Conservation (phyloP, 805 yeast genomes). For the Zygotorulaspora florentina region DNA sequence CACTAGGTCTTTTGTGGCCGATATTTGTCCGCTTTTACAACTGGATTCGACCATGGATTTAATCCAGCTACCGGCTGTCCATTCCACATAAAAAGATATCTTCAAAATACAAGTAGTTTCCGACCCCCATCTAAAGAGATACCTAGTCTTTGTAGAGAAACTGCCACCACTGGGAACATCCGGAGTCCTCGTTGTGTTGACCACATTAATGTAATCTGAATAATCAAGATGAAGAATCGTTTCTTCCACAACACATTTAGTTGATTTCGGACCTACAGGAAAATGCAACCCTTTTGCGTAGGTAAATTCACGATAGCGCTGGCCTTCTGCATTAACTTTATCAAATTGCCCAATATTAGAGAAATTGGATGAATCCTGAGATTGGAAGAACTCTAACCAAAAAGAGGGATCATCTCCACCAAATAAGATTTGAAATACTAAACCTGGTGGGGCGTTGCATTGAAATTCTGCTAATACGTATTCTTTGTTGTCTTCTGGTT, state of each 20-base stretch:
- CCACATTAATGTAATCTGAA: conserved; percentile 51
- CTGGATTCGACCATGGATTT: conserved; percentile 85
- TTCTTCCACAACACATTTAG: conserved; percentile 67
- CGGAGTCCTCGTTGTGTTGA: conserved; percentile 71
- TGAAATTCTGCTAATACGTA: conserved; percentile 48
- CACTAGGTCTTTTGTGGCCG: conserved; percentile 50
- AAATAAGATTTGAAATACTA: conserved; percentile 63
- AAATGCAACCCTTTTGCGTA: conserved; percentile 74
- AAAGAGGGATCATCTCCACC: conserved; percentile 51
- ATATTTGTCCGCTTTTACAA: conserved; percentile 72
- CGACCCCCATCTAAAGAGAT: conserved; percentile 69
- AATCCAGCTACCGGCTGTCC: conserved; percentile 93
- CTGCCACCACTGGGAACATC: conserved; percentile 91
- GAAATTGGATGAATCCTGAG: conserved; percentile 38
- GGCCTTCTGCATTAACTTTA: conserved; percentile 38
- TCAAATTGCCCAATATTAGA: conserved; percentile 34
- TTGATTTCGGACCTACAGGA: conserved; percentile 90
- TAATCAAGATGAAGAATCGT: conserved; percentile 48
- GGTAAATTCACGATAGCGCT: conserved; percentile 48
- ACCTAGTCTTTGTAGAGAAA: conserved; percentile 71
- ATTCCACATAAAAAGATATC: conserved; percentile 72
- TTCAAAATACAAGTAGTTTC: conserved; percentile 55
- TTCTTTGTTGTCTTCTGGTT: conserved; percentile 46
- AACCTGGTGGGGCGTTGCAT: conserved; percentile 71
- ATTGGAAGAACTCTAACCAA: conserved; percentile 39